Percentiles rank a stretch among this genome's conserved stretches.
These are phyloP conservation scores for Iberis pinnata DNA, from an alignment of 345 rosid species.

Conservation along the genomic window DNA sequence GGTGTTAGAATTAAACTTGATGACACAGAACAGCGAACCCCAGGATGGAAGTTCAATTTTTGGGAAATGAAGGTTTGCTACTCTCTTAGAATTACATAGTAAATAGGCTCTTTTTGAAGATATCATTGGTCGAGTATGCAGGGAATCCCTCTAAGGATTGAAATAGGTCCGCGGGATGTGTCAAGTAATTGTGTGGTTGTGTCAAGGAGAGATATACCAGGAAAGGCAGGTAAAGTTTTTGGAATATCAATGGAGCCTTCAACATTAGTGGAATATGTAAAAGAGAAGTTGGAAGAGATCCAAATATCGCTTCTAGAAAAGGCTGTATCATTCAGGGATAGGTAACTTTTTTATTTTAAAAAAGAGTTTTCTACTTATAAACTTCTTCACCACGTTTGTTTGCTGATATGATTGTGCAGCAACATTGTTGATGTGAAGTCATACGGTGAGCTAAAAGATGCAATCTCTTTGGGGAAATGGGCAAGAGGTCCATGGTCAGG, in stretches of 20 bases:
- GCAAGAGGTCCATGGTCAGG: constrained; percentile 97
- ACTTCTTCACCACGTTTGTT: background rate
- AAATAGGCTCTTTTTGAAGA: background rate
- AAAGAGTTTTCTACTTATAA: background rate
- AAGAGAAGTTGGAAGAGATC: constrained; percentile 85
- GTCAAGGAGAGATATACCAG: constrained; percentile 87
- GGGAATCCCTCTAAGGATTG: constrained; percentile 88
- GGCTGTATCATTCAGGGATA: constrained; percentile 65
- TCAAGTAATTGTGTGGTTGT: constrained; percentile 71
- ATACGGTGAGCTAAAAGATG: constrained; percentile 71
- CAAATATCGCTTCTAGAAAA: constrained; percentile 67
- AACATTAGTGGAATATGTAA: constrained; percentile 55
- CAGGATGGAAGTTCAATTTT: constrained; percentile 95
- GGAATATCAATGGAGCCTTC: constrained; percentile 87
- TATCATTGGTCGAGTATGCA: constrained; percentile 18
- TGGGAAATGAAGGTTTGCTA: constrained; percentile 88
- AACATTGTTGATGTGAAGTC: constrained; percentile 83
- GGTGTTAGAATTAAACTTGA: constrained; percentile 83
- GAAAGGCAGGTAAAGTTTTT: constrained; percentile 82
- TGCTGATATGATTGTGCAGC: constrained; percentile 37
- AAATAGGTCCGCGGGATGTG: constrained; percentile 94
- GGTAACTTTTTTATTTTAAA: no score
- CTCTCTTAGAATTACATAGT: background rate
- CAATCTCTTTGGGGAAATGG: constrained; percentile 80
- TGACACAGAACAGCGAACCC: constrained; percentile 72